Percentiles rank a stretch among this genome's conserved stretches.
Evolutionary conservation across 2,329 filamentous ascomycete genomes (phyloP).

Genomic region (Penicillium oxalicum): DNA sequence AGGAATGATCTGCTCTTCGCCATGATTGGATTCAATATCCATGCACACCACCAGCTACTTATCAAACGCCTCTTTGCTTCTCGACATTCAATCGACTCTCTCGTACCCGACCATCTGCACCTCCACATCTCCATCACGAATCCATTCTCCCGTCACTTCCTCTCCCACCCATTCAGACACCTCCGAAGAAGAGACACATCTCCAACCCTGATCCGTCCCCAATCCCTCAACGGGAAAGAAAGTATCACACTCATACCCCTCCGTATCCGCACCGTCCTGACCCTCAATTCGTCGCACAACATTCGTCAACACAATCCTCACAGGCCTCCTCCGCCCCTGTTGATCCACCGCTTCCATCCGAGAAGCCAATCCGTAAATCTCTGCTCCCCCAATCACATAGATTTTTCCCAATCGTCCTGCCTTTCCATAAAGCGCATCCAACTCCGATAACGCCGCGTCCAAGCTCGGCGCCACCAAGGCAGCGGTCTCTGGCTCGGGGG

Average conservation of each 20-base stretch:
- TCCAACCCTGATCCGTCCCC: slow-evolving; percentile 26
- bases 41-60: too few relatives aligned
- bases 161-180: slow-evolving; percentile 41
- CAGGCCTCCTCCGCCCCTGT: slow-evolving; percentile 4
- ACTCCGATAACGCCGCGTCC: slow-evolving; percentile 48
- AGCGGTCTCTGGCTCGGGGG: slow-evolving; percentile 24
- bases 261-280: slow-evolving; percentile 16
- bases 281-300: slow-evolving; percentile 24
- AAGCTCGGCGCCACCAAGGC: slow-evolving; percentile 54
- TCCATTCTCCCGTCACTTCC: slow-evolving; percentile 37
- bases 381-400: slow-evolving; percentile 85
- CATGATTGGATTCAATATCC: too few relatives aligned
- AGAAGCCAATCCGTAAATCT: slow-evolving; percentile 73
- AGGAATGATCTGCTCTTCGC: too few relatives aligned
- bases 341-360: slow-evolving; percentile 9
- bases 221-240: slow-evolving; percentile 42
- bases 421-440: slow-evolving; percentile 25
- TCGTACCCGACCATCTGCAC: slow-evolving; percentile 46
- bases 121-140: slow-evolving; percentile 45
- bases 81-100: slow-evolving; percentile 10
- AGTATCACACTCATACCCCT: slow-evolving; percentile 43
- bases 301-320: slow-evolving; percentile 40
- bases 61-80: too few relatives aligned
- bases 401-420: slow-evolving; percentile 48
- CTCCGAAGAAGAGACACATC: slow-evolving; percentile 29